A percentile compares a stretch with the other conserved stretches of the same genome.
Conservation (phyloP, 2,329 filamentous ascomycete genomes). For the Zasmidium angulare region DNA sequence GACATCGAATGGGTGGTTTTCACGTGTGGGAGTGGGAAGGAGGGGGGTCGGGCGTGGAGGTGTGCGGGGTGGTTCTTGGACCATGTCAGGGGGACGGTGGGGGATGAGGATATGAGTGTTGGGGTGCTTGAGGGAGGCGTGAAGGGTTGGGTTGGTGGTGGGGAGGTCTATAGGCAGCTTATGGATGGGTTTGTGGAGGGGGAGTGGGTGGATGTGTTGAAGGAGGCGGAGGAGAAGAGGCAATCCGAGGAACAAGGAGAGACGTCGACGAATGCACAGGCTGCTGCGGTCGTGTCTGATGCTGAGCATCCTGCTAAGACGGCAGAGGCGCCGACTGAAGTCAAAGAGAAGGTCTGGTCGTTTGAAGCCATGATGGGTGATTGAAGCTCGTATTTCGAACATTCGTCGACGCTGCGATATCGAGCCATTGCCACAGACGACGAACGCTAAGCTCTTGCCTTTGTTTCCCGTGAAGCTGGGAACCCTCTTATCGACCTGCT, state of each 20-base stretch:
- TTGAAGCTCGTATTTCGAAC: no score
- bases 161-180: slow-evolving; percentile 37
- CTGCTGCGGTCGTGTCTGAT: not conserved
- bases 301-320: not conserved
- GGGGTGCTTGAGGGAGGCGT: slow-evolving; percentile 45
- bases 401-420: no score
- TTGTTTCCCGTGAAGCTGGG: no score
- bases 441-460: not conserved
- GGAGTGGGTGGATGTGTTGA: slow-evolving; percentile 43
- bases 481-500: not conserved
- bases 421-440: no score
- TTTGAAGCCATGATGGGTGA: not conserved
- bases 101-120: slow-evolving; percentile 41
- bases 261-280: not conserved
- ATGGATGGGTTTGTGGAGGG: slow-evolving; percentile 43
- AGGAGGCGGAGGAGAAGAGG: slow-evolving; percentile 27
- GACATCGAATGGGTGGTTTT: slow-evolving; percentile 49
- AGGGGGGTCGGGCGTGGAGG: slow-evolving; percentile 28
- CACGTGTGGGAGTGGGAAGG: slow-evolving; percentile 42
- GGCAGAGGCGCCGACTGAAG: not conserved
- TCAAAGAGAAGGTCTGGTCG: slow-evolving; percentile 5
- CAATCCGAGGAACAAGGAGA: no score
- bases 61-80: slow-evolving; percentile 40
- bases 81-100: slow-evolving; percentile 33
- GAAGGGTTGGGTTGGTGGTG: slow-evolving; percentile 47